These are phyloP conservation scores for Thuidium tamariscinum DNA, from an alignment of 225 moss, liverwort and hornwort genomes.

Conservation along the genomic window DNA sequence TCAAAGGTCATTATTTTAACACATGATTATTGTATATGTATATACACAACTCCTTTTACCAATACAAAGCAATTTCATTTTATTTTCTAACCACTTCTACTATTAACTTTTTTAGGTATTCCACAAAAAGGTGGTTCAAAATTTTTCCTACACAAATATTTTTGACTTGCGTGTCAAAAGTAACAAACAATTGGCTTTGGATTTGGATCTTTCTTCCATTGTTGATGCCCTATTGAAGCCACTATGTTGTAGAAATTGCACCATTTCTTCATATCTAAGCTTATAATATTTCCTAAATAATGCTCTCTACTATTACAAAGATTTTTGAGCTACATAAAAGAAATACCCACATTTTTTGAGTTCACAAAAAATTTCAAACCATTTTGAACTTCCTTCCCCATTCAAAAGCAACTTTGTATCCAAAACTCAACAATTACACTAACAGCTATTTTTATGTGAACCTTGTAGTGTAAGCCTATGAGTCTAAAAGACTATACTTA, in stretches of 20 bases:
- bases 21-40: neutral
- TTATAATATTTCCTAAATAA: neutral
- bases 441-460: no score
- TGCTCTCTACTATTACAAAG: neutral
- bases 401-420: neutral
- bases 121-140: no score
- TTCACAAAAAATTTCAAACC: neutral
- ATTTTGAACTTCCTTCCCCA: rapidly evolving
- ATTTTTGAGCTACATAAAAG: rapidly evolving
- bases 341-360: rapidly evolving
- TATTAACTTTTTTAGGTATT: no score
- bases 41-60: rapidly evolving
- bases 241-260: neutral
- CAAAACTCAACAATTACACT: neutral
- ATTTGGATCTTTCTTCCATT: neutral
- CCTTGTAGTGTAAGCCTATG: no score
- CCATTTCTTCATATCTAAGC: neutral
- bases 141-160: no score
- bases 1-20: neutral
- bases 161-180: rapidly evolving
- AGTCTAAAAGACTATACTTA: no score
- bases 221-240: rapidly evolving
- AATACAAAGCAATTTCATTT: neutral
- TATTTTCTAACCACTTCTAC: neutral
- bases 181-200: neutral